These are phyloP conservation scores for Coemansia pectinata DNA, from an alignment of 192 early-diverging fungal genomes.

Conservation along the genomic window DNA sequence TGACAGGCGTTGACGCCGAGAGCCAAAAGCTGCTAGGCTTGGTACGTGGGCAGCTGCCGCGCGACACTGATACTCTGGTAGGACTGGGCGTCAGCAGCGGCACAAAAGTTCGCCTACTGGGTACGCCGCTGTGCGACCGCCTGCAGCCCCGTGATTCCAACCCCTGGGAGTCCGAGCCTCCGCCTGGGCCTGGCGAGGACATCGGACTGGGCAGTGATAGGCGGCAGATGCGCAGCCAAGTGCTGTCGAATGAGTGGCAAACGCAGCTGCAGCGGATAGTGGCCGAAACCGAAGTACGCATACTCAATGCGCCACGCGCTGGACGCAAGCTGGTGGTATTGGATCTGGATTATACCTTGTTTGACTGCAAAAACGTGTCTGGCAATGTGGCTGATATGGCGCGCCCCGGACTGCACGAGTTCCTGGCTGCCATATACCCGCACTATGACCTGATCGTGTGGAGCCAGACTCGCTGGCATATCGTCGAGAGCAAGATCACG, in stretches of 20 bases:
- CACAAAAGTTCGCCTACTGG: slow-evolving; percentile 37
- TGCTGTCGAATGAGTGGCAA: slow-evolving; percentile 14
- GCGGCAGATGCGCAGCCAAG: slow-evolving; percentile 12
- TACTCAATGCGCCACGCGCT: slow-evolving; percentile 37
- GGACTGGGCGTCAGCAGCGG: slow-evolving; percentile 23
- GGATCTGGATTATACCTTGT: slow-evolving; percentile 78
- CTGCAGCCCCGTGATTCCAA: slow-evolving; percentile 8
- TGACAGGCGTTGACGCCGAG: slow-evolving; percentile 64
- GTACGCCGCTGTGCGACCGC: slow-evolving; percentile 30
- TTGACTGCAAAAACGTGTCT: slow-evolving; percentile 69
- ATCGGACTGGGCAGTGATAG: not conserved
- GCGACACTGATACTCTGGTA: slow-evolving; percentile 32
- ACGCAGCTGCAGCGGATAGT: slow-evolving; percentile 11
- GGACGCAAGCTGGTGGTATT: slow-evolving; percentile 69
- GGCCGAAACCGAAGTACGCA: slow-evolving; percentile 11
- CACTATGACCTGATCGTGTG: slow-evolving; percentile 77
- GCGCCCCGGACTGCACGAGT: slow-evolving; percentile 65
- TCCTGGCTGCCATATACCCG: slow-evolving; percentile 63
- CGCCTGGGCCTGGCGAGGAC: not conserved
- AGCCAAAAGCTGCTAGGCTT: slow-evolving; percentile 74
- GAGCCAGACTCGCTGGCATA: slow-evolving; percentile 75
- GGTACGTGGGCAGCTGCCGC: slow-evolving; percentile 65
- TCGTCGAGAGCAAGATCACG: slow-evolving; percentile 74
- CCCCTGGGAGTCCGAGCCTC: not conserved
- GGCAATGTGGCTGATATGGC: slow-evolving; percentile 62